A percentile compares a stretch with the other conserved stretches of the same genome.
Evolutionary conservation across 371 early-diverging fungal genomes (phyloP).

Genomic region (Mucor ambiguus): DNA sequence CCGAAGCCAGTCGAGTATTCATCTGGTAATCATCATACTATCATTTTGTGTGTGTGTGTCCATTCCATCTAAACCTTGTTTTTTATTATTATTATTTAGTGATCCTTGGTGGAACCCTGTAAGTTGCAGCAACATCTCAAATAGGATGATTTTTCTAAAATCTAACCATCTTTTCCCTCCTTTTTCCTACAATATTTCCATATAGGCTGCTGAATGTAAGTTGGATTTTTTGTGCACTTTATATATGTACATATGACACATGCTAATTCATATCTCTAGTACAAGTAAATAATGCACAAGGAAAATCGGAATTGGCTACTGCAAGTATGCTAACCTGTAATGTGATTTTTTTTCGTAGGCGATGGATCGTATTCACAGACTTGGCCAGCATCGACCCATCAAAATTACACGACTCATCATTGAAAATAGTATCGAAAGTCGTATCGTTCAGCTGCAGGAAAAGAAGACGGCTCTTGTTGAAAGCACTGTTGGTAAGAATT

Average conservation of each 20-base stretch:
- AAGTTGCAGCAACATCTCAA: constrained; percentile 1
- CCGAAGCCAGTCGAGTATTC: constrained; percentile 93
- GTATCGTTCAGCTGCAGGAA: constrained; percentile 93
- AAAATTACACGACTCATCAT: constrained; percentile 88
- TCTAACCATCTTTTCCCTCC: constrained; percentile 3
- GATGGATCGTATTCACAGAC: constrained; percentile 91
- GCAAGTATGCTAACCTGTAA: constrained; percentile 2
- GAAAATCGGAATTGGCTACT: not conserved
- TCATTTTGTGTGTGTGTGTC: too few species aligned
- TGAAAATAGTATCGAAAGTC: constrained; percentile 94
- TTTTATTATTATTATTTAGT: constrained; percentile 19
- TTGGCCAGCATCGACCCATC: constrained; percentile 91
- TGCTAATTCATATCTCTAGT: constrained; percentile 16
- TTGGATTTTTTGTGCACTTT: not conserved
- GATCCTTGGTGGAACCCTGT: constrained; percentile 97
- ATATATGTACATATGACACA: not conserved
- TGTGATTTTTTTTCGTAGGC: constrained; percentile 56
- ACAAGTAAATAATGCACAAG: constrained; percentile 23
- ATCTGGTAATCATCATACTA: constrained; percentile 47
- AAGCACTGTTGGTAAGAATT: constrained; percentile 84
- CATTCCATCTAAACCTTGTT: not conserved
- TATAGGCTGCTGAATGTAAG: constrained; percentile 50
- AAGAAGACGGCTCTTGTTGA: constrained; percentile 94
- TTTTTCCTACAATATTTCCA: not conserved
- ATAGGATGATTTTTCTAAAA: not conserved